A percentile compares a stretch with the other conserved stretches of the same genome.
Conservation (phyloP, 176 grass and related monocot species). For the Lolium perenne region DNA sequence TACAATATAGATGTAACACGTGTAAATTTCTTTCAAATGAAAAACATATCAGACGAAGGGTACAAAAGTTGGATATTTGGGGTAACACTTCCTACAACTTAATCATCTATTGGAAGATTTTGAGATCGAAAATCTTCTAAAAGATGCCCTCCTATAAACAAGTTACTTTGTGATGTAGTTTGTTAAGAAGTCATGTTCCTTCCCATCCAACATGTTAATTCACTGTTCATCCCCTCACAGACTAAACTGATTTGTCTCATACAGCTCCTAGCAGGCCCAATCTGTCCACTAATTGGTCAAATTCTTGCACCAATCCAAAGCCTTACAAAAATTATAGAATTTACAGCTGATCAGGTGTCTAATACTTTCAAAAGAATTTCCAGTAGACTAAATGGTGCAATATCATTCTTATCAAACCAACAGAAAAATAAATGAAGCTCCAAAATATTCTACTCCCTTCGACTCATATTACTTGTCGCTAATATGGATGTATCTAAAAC, state of each 20-base stretch:
- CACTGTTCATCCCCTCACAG: not conserved
- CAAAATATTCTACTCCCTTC: not conserved
- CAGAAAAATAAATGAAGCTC: conserved; percentile 8
- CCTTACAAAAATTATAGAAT: not conserved
- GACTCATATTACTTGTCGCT: no score
- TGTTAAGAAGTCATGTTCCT: conserved; percentile 14
- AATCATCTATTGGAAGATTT: not conserved
- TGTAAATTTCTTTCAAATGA: not conserved
- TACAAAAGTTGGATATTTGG: conserved; percentile 11
- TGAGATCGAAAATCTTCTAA: not conserved
- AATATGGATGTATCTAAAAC: no score
- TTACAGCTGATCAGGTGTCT: not conserved
- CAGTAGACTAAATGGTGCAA: conserved; percentile 9
- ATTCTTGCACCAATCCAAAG: conserved; percentile 16
- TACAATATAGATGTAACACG: not conserved
- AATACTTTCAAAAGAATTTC: conserved; percentile 19
- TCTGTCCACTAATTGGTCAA: not conserved
- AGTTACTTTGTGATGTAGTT: conserved; percentile 5
- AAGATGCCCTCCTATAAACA: not conserved
- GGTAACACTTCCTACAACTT: not conserved
- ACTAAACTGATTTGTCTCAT: conserved; percentile 7
- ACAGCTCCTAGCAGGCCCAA: not conserved
- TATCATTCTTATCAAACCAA: conserved; percentile 5
- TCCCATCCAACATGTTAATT: not conserved
- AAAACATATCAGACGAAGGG: not conserved